A percentile compares a stretch with the other conserved stretches of the same genome.
These are phyloP conservation scores for Lentinula aciculospora DNA, from an alignment of 768 basidiomycete genomes.

Conservation along the genomic window DNA sequence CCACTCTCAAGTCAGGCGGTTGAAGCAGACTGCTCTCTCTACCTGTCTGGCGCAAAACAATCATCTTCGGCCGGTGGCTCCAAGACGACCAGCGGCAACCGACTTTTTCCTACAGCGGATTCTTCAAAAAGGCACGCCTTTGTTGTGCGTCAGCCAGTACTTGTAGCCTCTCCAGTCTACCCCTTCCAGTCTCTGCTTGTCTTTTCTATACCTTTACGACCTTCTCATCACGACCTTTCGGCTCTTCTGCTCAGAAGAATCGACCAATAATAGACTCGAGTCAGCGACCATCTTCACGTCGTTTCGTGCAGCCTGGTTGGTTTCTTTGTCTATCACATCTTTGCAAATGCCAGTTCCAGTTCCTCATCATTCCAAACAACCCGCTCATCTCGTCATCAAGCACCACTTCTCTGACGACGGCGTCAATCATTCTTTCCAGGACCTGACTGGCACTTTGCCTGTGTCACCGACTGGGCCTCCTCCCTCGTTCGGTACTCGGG, in stretches of 20 bases:
- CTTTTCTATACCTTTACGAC: constrained; percentile 54
- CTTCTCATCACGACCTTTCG: constrained; percentile 58
- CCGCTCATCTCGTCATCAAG: constrained; percentile 67
- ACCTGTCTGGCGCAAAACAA: constrained; percentile 12
- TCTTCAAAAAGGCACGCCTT: constrained; percentile 85
- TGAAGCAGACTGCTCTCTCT: constrained; percentile 35
- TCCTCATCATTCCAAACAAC: constrained; percentile 51
- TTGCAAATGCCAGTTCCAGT: constrained; percentile 88
- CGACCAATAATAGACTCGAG: constrained; percentile 33
- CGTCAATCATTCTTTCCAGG: constrained; percentile 42
- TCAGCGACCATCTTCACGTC: constrained; percentile 32
- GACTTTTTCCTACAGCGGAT: constrained; percentile 21
- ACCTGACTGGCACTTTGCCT: constrained; percentile 53
- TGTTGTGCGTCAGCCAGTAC: constrained; percentile 79
- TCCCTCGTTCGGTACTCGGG: constrained; percentile 58
- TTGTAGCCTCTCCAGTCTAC: constrained; percentile 20
- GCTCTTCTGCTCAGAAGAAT: constrained; percentile 33
- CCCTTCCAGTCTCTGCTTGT: constrained; percentile 13
- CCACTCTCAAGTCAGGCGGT: constrained; percentile 32
- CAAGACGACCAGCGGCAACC: constrained; percentile 16
- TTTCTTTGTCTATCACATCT: constrained; percentile 29
- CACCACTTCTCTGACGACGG: constrained; percentile 36
- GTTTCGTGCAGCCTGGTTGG: constrained; percentile 37
- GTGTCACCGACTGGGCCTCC: constrained; percentile 56
- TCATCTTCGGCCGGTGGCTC: constrained; percentile 1